A percentile compares a stretch with the other conserved stretches of the same genome.
Evolutionary conservation across 352 stramenopile species (phyloP).

Genomic region (Phytophthora chlamydospora): DNA sequence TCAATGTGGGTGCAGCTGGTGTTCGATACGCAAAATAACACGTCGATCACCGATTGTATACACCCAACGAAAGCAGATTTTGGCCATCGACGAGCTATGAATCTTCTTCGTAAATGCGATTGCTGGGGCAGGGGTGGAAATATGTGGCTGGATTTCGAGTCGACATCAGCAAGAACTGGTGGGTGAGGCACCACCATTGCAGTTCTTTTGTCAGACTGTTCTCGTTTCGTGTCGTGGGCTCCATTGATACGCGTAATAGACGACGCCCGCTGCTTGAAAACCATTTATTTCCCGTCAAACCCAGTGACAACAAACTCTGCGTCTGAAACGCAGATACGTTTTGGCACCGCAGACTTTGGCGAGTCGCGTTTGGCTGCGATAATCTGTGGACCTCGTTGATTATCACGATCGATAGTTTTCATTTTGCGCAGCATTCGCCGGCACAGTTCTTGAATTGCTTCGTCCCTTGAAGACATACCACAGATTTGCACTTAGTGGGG

Average conservation of each 20-base stretch:
- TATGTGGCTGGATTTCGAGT: neutral
- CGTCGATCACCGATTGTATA: slow-evolving; percentile 12
- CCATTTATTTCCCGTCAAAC: slow-evolving; percentile 47
- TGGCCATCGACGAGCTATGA: slow-evolving; percentile 23
- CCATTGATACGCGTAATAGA: neutral
- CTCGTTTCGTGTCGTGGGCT: neutral
- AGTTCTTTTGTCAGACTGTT: neutral
- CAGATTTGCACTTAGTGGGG: neutral
- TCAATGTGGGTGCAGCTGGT: slow-evolving; percentile 28
- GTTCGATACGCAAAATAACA: slow-evolving; percentile 28
- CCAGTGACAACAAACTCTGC: slow-evolving; percentile 41
- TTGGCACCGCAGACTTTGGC: neutral
- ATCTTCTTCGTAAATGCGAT: slow-evolving; percentile 1
- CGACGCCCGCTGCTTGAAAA: slow-evolving; percentile 35
- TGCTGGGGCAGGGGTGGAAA: neutral
- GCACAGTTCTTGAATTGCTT: slow-evolving; percentile 12
- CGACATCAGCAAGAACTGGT: neutral
- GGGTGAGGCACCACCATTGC: slow-evolving; percentile 14
- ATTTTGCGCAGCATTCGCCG: slow-evolving; percentile 20
- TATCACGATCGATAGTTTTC: slow-evolving; percentile 6
- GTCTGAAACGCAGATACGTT: slow-evolving; percentile 20
- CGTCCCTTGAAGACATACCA: slow-evolving; percentile 4
- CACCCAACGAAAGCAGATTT: slow-evolving; percentile 22
- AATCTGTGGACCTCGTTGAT: slow-evolving; percentile 1
- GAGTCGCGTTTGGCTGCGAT: neutral